Percentiles rank a stretch among this genome's conserved stretches.
phyloP scores from a whole-genome alignment of 106 monocot species.

The Dioscorea dumetorum region DNA sequence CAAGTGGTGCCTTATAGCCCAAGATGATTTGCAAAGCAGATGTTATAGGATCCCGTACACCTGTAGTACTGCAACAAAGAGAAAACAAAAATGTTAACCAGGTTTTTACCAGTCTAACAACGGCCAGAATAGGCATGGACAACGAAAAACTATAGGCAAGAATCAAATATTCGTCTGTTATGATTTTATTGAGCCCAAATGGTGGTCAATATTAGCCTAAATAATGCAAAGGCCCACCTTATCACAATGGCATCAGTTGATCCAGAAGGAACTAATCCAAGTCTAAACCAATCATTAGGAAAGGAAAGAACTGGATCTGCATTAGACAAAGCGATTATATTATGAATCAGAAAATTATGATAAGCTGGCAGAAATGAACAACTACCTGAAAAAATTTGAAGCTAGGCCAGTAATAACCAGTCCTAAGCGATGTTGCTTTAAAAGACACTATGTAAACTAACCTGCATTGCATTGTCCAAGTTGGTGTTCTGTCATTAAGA shows the following conservation, averaged over 20 bases:
- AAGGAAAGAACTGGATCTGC: slow-evolving; percentile 53
- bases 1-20: slow-evolving; percentile 62
- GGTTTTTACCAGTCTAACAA: too few species aligned
- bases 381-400: slow-evolving; percentile 1
- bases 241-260: slow-evolving; percentile 94
- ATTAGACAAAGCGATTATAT: slow-evolving; percentile 8
- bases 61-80: slow-evolving; percentile 65
- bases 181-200: too few species aligned
- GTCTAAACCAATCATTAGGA: slow-evolving; percentile 76
- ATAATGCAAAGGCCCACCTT: slow-evolving; percentile 27
- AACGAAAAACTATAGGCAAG: too few species aligned
- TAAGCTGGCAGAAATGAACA: background rate
- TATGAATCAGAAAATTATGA: background rate
- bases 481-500: slow-evolving; percentile 18
- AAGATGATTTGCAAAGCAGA: slow-evolving; percentile 85
- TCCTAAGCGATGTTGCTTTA: background rate
- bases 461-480: slow-evolving; percentile 22
- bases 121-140: too few species aligned
- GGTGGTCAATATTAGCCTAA: too few species aligned
- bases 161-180: too few species aligned
- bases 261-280: slow-evolving; percentile 91
- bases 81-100: background rate
- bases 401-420: background rate
- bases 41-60: slow-evolving; percentile 76
- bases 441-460: too few species aligned